phyloP scores from a whole-genome alignment of 2,329 filamentous ascomycete species.

The Fusarium nisikadoi region DNA sequence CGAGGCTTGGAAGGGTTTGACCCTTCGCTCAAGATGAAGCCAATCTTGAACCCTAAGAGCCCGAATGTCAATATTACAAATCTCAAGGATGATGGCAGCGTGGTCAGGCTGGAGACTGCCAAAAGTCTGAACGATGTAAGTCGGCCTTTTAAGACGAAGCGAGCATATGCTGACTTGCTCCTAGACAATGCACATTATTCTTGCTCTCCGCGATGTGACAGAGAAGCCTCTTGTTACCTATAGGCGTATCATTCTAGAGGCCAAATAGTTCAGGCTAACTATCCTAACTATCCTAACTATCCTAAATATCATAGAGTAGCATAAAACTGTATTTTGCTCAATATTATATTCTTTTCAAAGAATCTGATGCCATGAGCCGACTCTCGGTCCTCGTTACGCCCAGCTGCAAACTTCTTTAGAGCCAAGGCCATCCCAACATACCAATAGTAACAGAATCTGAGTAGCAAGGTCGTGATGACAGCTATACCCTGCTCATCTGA shows the following conservation, averaged over 20 bases:
- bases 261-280: neutral
- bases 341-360: too few relatives aligned
- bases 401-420: too few relatives aligned
- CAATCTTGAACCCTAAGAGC: neutral
- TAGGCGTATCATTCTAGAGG: neutral
- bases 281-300: too few relatives aligned
- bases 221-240: neutral
- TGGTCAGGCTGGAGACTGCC: neutral
- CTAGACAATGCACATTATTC: conserved; percentile 18
- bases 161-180: fast-evolving
- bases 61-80: conserved; percentile 13
- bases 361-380: too few relatives aligned
- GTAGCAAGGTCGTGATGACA: too few relatives aligned
- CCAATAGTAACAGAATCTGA: too few relatives aligned
- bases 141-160: fast-evolving
- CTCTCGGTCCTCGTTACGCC: too few relatives aligned
- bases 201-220: neutral
- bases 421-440: too few relatives aligned
- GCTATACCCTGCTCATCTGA: too few relatives aligned
- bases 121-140: conserved; percentile 12
- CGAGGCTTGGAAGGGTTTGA: conserved; percentile 9
- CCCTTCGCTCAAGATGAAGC: neutral
- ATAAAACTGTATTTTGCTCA: too few relatives aligned
- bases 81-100: neutral
- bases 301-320: too few relatives aligned